Evolutionary conservation across 139 green algal species (phyloP), one percentile per base, ranked within the genome.

Genomic region (Chlorella sp.): DNA sequence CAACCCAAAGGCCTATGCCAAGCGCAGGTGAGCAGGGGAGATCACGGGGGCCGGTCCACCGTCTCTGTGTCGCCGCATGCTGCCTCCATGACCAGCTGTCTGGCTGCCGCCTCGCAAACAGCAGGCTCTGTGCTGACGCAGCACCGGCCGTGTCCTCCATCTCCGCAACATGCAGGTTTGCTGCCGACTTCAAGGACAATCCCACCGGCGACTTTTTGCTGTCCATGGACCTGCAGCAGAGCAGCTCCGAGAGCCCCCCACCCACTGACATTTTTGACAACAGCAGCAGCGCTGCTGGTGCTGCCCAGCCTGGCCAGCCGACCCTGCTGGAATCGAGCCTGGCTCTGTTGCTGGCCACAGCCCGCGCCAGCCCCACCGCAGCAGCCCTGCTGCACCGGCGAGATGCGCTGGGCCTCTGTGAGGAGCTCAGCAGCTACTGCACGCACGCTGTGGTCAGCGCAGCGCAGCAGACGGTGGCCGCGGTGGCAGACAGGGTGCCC

Each of bases 161-260:
- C n/a, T n/a, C n/a, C n/a, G n/a, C n/a, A n/a, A n/a, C n/a, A n/a
- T n/a, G n/a, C 51, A 60, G 54, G n/a, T 90, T 84, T 85, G 80
- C 86, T 19, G 86, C 86, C 26, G 86, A 90, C 73, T 90, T 69
- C 26, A 85, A 58, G 1, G 86, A 90, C 73, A 90, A 90, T 43
- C 86, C 86, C n/a, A 43, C 80, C 79, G 86, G 86, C 19, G 86
- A 90, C 84, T 90, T 80, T 40, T 51, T 90, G 19, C 40, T 75
- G 38, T 70, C 44, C 16, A 43, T 86, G 34, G 73, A 86, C 73
- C 73, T 86, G 32, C 16, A 60, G 68, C 43, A 84, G 77, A 36
- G 46, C 30, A 22, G 26, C 56, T 32, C 32, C 14, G 48, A 20
- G n/a, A 41, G 26, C 70, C 70, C 36, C 8, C 4, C 11, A 36